Evolutionary conservation across 1,284 basidiomycete genomes (phyloP), one percentile per base, ranked within the genome.

Genomic region (Quambalaria eucalypti): DNA sequence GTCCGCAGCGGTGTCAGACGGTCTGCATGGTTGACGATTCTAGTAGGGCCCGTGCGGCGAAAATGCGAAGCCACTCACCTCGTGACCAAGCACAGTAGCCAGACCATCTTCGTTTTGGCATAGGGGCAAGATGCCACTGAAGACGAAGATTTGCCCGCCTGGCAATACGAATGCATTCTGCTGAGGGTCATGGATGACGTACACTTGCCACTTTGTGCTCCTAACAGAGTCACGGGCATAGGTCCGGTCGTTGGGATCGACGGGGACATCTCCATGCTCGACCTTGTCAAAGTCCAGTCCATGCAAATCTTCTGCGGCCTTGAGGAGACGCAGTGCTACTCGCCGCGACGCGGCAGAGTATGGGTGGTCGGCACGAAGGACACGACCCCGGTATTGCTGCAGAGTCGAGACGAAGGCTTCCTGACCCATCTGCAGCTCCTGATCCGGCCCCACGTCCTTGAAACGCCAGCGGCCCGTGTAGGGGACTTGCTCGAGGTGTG

Each of bases 21-120:
- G n/a, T n/a, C n/a, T n/a, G n/a, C n/a, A n/a, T n/a, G n/a, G n/a
- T n/a, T n/a, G n/a, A n/a, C n/a, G n/a, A n/a, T n/a, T n/a, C n/a
- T n/a, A n/a, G n/a, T n/a, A n/a, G n/a, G n/a, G n/a, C n/a, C n/a
- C n/a, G n/a, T n/a, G n/a, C n/a, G n/a, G n/a, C n/a, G n/a, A n/a
- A n/a, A n/a, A n/a, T n/a, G n/a, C n/a, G n/a, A n/a, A n/a, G 16
- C 16, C 10, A 16, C 47, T 4, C 81, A 47, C 59, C 85, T 89
- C 89, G 76, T 96, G 91, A 1, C 88, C 84, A 1, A 96, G 78
- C 1, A 96, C 85, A 6, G 87, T 86, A 1, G 92, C 89, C 0
- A 97, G 78, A 0, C 90, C 90, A 60, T 87, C 82, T 61, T 90
- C 87, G 60, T 90, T 85, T 58, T 79, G 79, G 48, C 84, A 85